phyloP scores from a whole-genome alignment of 2,329 filamentous ascomycete species.

The Juglanconis sp. region DNA sequence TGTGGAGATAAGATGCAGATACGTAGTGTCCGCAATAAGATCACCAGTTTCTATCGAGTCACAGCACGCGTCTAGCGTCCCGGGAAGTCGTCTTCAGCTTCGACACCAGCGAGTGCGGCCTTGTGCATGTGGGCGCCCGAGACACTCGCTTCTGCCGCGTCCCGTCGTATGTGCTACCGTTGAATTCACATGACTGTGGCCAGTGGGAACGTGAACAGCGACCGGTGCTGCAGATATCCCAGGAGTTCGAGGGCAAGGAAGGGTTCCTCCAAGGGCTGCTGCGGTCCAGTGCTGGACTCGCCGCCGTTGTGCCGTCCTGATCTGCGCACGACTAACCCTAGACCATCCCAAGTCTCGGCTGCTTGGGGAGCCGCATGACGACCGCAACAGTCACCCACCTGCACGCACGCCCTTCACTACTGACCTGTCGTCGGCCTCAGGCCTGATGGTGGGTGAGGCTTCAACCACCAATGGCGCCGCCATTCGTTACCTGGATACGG shows the following conservation, averaged over 20 bases:
- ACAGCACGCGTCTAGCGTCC: neutral
- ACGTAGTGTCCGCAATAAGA: neutral
- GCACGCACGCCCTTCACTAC: too few species aligned
- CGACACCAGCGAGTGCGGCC: neutral
- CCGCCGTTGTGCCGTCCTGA: too few species aligned
- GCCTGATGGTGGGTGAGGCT: neutral
- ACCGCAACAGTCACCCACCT: too few species aligned
- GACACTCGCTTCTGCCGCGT: neutral
- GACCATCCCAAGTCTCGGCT: too few species aligned
- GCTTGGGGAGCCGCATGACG: too few species aligned
- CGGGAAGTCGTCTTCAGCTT: neutral
- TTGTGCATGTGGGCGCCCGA: neutral
- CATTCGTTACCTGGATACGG: slow-evolving; percentile 27
- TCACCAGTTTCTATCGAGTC: slow-evolving; percentile 12
- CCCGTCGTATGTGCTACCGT: neutral
- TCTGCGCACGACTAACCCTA: too few species aligned
- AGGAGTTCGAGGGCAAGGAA: too few species aligned
- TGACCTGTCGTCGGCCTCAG: too few species aligned
- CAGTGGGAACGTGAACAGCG: too few species aligned
- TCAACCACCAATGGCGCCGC: neutral
- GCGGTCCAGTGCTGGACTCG: too few species aligned
- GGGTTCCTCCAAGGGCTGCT: too few species aligned
- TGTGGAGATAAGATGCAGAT: neutral
- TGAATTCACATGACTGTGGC: neutral
- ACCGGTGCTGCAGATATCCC: too few species aligned